Evolutionary conservation across 1,284 basidiomycete species (phyloP).

Genomic region (Cryptococcus sp.): DNA sequence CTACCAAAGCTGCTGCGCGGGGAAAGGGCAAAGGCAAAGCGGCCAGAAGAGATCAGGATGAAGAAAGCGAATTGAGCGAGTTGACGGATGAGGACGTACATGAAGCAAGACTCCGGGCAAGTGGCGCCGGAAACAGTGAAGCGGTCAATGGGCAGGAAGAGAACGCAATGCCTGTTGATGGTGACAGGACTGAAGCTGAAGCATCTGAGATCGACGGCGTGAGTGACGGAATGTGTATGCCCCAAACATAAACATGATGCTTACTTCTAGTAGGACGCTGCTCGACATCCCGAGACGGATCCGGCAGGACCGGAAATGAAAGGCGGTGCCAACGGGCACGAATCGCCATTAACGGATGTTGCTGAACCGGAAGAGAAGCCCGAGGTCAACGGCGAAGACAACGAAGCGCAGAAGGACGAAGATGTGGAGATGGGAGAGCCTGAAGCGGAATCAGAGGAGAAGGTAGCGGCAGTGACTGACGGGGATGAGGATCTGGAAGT

Average conservation of each 20-base stretch:
- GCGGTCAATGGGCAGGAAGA: conserved; percentile 1
- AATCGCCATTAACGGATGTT: conserved; percentile 16
- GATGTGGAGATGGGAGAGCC: conserved; percentile 2
- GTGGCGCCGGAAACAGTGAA: conserved; percentile 8
- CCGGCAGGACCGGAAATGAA: too few relatives aligned
- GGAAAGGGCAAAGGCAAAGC: conserved; percentile 14
- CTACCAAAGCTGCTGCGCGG: conserved; percentile 4
- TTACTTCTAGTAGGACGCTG: too few relatives aligned
- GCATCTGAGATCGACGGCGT: too few relatives aligned
- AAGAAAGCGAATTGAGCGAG: conserved; percentile 50
- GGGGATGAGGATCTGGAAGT: conserved; percentile 16
- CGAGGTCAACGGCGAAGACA: conserved; percentile 5
- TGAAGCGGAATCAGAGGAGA: conserved; percentile 6
- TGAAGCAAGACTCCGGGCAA: conserved; percentile 19
- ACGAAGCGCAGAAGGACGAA: conserved; percentile 6
- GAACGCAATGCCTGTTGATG: background rate
- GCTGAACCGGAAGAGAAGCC: conserved; percentile 3
- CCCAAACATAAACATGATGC: too few relatives aligned
- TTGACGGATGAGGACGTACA: conserved; percentile 50
- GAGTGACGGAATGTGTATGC: too few relatives aligned
- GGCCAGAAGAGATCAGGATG: conserved; percentile 24
- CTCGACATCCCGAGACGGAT: too few relatives aligned
- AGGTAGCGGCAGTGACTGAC: background rate
- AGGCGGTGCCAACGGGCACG: conserved; percentile 1
- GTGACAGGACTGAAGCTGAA: background rate